Evolutionary conservation across 164 flowering plant genomes (phyloP).

Genomic region (Malania oleifera): DNA sequence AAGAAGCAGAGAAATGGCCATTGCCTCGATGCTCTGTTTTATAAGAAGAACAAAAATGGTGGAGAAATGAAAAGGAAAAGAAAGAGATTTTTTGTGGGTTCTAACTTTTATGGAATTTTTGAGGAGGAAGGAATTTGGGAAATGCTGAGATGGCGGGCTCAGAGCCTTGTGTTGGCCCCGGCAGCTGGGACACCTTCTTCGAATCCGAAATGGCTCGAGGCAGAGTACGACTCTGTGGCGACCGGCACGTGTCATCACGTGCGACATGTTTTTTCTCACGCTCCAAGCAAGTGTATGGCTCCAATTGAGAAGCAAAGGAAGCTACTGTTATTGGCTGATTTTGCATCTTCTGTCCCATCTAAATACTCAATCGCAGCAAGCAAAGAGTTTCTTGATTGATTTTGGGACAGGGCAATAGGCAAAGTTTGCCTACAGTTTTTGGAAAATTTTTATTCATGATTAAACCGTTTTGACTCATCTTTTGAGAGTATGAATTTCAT

Average conservation of each 20-base stretch:
- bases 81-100: not conserved
- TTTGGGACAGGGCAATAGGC: no score
- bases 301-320: no score
- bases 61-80: not conserved
- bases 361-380: no score
- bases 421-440: no score
- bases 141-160: slow-evolving; percentile 29
- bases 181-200: slow-evolving; percentile 16
- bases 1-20: not conserved
- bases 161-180: slow-evolving; percentile 20
- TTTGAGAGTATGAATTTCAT: no score
- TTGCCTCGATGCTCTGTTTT: no score
- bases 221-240: not conserved
- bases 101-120: slow-evolving; percentile 9
- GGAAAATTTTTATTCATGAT: no score
- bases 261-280: not conserved
- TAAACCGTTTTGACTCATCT: no score
- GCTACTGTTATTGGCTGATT: no score
- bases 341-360: no score
- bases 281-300: not conserved
- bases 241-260: slow-evolving; percentile 15
- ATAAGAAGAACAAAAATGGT: no score
- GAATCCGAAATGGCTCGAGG: not conserved
- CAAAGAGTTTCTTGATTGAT: no score
- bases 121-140: slow-evolving; percentile 23